Evolutionary conservation across 176 grass and related monocot genomes (phyloP).

Genomic region (Carex kokanica): DNA sequence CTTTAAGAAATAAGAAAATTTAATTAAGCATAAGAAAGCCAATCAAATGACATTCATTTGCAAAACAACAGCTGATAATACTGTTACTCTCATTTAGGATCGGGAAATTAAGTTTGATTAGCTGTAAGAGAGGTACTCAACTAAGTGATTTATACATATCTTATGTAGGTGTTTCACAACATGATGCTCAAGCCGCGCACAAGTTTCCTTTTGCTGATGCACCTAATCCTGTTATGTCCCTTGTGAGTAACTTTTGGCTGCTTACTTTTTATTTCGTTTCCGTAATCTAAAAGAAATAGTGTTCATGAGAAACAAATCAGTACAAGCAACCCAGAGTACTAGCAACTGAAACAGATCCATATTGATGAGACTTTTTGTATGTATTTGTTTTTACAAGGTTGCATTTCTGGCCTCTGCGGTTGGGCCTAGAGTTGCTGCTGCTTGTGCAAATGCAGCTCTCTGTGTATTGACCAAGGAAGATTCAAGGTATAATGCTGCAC

Average conservation of each 20-base stretch:
- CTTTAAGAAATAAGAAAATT: background rate
- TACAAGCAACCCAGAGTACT: background rate
- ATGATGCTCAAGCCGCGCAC: constrained; percentile 40
- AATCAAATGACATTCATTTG: background rate
- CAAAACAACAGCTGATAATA: background rate
- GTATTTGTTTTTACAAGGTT: constrained; percentile 41
- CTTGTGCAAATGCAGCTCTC: constrained; percentile 69
- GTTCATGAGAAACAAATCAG: background rate
- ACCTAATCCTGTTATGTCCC: constrained; percentile 92
- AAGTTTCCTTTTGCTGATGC: constrained; percentile 85
- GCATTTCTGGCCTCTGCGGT: constrained; percentile 81
- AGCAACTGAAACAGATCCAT: background rate
- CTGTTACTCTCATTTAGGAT: background rate
- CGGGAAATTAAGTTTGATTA: background rate
- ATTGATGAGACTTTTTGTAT: constrained; percentile 23
- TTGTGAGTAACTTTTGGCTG: constrained; percentile 48
- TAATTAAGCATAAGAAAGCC: background rate
- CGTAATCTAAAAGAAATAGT: background rate
- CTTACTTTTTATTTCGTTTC: background rate
- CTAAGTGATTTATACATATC: background rate
- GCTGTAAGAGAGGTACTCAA: background rate
- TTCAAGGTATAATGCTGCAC: constrained; percentile 47
- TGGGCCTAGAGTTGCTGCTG: constrained; percentile 95
- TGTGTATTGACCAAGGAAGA: constrained; percentile 69
- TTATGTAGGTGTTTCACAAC: constrained; percentile 36